Evolutionary conservation across 345 rosid species (phyloP).

Genomic region (Hibiscus tridactylites): DNA sequence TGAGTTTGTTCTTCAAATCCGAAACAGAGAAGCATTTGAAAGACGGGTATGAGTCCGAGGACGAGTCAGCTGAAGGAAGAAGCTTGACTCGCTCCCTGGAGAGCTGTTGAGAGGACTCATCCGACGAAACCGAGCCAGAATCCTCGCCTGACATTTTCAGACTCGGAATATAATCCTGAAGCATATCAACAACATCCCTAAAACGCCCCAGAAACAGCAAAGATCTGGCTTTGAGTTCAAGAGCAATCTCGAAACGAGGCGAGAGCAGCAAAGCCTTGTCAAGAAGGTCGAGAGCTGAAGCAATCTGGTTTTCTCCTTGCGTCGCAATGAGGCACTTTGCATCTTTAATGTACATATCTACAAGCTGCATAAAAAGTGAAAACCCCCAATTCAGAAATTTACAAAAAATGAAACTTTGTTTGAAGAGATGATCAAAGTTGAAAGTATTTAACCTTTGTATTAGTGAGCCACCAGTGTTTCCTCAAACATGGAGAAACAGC

Average conservation of each 20-base stretch:
- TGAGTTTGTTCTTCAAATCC: conserved; percentile 78
- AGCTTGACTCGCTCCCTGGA: conserved; percentile 51
- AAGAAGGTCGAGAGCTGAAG: conserved; percentile 58
- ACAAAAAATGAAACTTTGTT: neutral
- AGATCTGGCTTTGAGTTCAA: conserved; percentile 65
- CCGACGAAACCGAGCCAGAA: conserved; percentile 42
- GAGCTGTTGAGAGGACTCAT: conserved; percentile 39
- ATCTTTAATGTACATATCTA: conserved; percentile 63
- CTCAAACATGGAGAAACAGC: conserved; percentile 29
- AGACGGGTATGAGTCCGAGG: conserved; percentile 30
- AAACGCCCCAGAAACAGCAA: conserved; percentile 49
- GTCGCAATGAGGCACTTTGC: conserved; percentile 62
- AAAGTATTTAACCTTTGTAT: conserved; percentile 46
- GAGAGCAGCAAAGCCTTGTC: conserved; percentile 70
- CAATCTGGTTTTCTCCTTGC: conserved; percentile 49
- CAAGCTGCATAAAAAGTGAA: conserved; percentile 33
- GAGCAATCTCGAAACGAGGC: conserved; percentile 62
- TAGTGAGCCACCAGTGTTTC: conserved; percentile 83
- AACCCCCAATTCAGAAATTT: no score
- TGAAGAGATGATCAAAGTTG: neutral
- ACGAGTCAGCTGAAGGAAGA: conserved; percentile 31
- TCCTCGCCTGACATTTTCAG: conserved; percentile 43
- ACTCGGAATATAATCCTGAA: conserved; percentile 79
- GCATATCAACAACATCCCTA: conserved; percentile 65
- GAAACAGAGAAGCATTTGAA: conserved; percentile 83